phyloP scores from a whole-genome alignment of 331 rosid genomes.

The Rhamnella rubrinervis region DNA sequence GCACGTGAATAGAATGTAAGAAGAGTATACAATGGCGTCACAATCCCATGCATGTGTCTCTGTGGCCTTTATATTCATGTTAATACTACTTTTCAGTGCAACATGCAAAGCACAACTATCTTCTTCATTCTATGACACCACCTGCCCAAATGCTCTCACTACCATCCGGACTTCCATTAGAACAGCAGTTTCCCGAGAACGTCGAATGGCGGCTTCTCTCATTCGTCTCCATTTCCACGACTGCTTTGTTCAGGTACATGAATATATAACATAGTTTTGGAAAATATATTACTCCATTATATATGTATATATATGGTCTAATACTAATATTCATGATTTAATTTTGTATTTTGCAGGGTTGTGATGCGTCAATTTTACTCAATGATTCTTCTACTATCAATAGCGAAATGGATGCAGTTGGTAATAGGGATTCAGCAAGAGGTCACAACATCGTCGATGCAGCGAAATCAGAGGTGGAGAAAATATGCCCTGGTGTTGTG shows the following conservation, averaged over 20 bases:
- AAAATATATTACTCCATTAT: too few relatives aligned
- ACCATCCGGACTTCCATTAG: slow-evolving; percentile 8
- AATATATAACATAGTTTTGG: too few relatives aligned
- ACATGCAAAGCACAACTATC: slow-evolving; percentile 26
- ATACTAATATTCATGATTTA: too few relatives aligned
- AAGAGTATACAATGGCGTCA: not conserved
- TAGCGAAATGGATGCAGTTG: slow-evolving; percentile 23
- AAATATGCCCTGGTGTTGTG: slow-evolving; percentile 35
- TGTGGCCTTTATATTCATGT: too few relatives aligned
- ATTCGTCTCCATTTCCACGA: slow-evolving; percentile 38
- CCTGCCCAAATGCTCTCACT: slow-evolving; percentile 28
- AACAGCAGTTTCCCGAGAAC: slow-evolving; percentile 18
- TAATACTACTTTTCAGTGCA: too few relatives aligned
- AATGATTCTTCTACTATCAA: slow-evolving; percentile 26
- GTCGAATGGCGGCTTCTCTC: slow-evolving; percentile 42
- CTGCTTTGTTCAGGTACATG: slow-evolving; percentile 21
- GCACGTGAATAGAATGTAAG: too few relatives aligned
- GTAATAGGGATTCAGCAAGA: slow-evolving; percentile 17
- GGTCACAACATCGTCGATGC: slow-evolving; percentile 30
- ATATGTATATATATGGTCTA: too few relatives aligned
- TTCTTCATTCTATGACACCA: slow-evolving; percentile 24
- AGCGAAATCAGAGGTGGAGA: slow-evolving; percentile 31
- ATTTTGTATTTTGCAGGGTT: slow-evolving; percentile 20
- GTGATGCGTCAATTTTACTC: slow-evolving; percentile 38
- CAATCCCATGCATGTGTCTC: not conserved